Evolutionary conservation across 1,284 basidiomycete species (phyloP), one percentile per base, ranked within the genome.

Genomic region (Uromyces viciae-fabae): DNA sequence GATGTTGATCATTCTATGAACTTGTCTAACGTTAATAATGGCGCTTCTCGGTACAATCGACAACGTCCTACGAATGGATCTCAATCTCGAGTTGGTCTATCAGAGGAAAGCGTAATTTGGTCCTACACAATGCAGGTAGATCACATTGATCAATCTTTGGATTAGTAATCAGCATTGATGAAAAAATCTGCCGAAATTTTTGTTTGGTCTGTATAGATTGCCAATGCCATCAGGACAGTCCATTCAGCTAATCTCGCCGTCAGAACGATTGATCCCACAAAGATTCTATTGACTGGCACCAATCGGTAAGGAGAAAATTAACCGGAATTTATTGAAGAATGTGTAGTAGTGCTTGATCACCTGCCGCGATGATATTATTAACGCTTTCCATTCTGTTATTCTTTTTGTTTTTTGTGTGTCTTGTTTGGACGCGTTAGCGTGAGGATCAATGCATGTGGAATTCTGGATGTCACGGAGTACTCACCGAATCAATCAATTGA

Each of bases 31-130:
- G 9, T 36, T n/a, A 75, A 14, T 31, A 69, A 68, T 75, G 17
- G 74, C 68, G 43, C 74, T 64, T 64, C 78, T 40, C 49, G 79
- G 36, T 66, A 68, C 56, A 54, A 72, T 76, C 75, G 81, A 60
- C 69, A 75, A 36, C 71, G 60, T 31, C 58, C 75, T 54, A 76
- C 28, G 64, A 83, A 33, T 82, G 84, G 28, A 80, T 84, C 76
- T 66, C 73, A n/a, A 28, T 81, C 17, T 85, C 83, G 19, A 62
- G 84, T 82, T 83, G 84, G 86, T 81, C 87, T 87, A 7, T 87
- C 94, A 40, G 89, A 92, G 0, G 97, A 99, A 86, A 89, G 91
- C n/a, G 91, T 92, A 0, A 86, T 99, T 15, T 99, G 97, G 96
- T 93, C 92, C 22, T 99, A 96, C 85, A 90, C 97, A 73, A 90